phyloP scores from a whole-genome alignment of 2,329 filamentous ascomycete species.

The Rhynchosporium graminicola region DNA sequence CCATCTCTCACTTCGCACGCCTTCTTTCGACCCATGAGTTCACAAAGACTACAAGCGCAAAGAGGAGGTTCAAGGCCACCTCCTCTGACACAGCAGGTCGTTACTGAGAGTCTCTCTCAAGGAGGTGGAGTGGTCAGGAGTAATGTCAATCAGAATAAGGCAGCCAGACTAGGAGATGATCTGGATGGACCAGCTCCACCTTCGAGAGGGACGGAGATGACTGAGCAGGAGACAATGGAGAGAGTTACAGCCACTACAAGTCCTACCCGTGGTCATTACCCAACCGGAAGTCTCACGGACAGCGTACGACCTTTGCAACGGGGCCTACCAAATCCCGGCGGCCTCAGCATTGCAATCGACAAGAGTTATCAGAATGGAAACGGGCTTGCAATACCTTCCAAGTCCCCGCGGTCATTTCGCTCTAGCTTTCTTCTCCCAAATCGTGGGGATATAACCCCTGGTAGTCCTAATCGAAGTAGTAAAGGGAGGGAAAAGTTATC shows the following conservation, averaged over 20 bases:
- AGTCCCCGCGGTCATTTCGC: conserved; percentile 74
- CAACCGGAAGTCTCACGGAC: conserved; percentile 67
- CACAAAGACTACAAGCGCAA: conserved; percentile 89
- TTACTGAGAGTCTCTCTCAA: conserved; percentile 46
- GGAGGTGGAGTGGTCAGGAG: conserved; percentile 51
- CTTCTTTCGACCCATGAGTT: conserved; percentile 97
- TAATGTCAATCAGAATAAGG: conserved; percentile 56
- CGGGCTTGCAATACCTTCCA: conserved; percentile 60
- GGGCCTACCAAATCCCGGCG: conserved; percentile 41
- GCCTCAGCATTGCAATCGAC: conserved; percentile 59
- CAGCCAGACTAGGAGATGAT: conserved; percentile 44
- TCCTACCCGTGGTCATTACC: conserved; percentile 61
- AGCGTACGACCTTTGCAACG: conserved; percentile 71
- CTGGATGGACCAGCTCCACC: conserved; percentile 60
- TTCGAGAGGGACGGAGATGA: conserved; percentile 80
- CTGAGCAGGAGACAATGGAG: conserved; percentile 71
- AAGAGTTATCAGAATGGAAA: conserved; percentile 57
- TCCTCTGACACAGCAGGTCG: conserved; percentile 40
- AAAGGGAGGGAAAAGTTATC: conserved; percentile 80
- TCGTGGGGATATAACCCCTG: conserved; percentile 52
- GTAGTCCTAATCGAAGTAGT: conserved; percentile 56
- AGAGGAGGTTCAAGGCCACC: conserved; percentile 58
- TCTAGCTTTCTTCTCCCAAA: conserved; percentile 70
- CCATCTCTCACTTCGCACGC: conserved; percentile 85
- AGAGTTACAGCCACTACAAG: conserved; percentile 73